Conservation (phyloP, 371 early-diverging fungal genomes). For the Syncephalastrum racemosum region DNA sequence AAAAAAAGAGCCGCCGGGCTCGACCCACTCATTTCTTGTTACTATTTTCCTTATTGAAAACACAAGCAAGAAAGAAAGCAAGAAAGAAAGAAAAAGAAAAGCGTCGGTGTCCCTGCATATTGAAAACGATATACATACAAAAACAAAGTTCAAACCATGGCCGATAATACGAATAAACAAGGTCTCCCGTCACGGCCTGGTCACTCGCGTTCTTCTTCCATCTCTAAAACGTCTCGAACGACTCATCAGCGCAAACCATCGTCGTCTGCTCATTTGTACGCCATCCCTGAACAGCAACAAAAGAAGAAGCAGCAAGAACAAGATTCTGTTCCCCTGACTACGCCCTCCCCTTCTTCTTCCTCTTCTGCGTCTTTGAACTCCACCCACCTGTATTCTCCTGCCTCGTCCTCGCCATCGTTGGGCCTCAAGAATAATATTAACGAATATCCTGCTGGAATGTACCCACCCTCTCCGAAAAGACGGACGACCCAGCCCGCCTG, state of each 20-base stretch:
- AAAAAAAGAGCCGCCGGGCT: no score
- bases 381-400: not conserved
- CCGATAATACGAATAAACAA: no score
- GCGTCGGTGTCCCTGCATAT: no score
- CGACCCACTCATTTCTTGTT: not conserved
- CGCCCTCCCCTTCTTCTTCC: slow-evolving; percentile 5
- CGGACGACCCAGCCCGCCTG: slow-evolving; percentile 1
- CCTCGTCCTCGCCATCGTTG: no score
- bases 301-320: no score
- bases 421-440: not conserved
- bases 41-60: not conserved
- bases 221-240: slow-evolving; percentile 20
- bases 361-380: slow-evolving; percentile 1
- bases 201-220: slow-evolving; percentile 26
- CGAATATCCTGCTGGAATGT: no score
- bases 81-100: slow-evolving; percentile 6
- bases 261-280: slow-evolving; percentile 16
- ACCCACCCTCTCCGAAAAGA: slow-evolving; percentile 1
- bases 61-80: not conserved
- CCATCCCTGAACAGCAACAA: slow-evolving; percentile 18
- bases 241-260: slow-evolving; percentile 33
- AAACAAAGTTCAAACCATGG: no score
- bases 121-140: no score
- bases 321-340: not conserved
- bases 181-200: slow-evolving; percentile 3